Conservation (phyloP, 1,139 yeast genomes). For the Waltiozyma sp. region DNA sequence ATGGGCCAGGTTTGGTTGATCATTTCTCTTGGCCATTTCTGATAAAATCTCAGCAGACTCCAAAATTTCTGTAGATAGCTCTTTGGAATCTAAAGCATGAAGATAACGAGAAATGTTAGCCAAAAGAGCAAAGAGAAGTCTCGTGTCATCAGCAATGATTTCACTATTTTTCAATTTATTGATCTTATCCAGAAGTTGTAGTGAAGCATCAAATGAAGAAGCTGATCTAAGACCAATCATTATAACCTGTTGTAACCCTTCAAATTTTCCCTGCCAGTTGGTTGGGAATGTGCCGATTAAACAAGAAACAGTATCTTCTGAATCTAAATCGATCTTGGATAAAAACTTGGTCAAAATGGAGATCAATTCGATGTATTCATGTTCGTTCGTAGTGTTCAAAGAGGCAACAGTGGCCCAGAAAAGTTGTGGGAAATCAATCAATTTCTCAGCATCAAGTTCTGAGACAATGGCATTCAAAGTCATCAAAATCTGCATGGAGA, state of each 20-base stretch:
- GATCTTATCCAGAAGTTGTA: conserved; percentile 63
- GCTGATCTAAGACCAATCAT: conserved; percentile 78
- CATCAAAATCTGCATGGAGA: conserved; percentile 95
- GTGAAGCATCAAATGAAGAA: conserved; percentile 67
- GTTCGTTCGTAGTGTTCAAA: conserved; percentile 80
- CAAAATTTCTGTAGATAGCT: conserved; percentile 39
- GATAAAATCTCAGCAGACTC: conserved; percentile 51
- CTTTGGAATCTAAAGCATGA: conserved; percentile 58
- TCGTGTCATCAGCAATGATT: conserved; percentile 61
- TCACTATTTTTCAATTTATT: conserved; percentile 61
- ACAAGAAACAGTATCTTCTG: conserved; percentile 78
- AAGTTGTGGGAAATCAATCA: conserved; percentile 82
- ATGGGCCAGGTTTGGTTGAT: conserved; percentile 53
- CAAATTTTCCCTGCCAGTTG: conserved; percentile 91
- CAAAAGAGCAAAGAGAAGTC: conserved; percentile 61
- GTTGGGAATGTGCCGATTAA: conserved; percentile 83
- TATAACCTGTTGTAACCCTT: conserved; percentile 73
- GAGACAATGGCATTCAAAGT: conserved; percentile 88
- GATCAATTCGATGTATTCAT: conserved; percentile 80
- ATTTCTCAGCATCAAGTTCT: conserved; percentile 63
- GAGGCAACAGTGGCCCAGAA: conserved; percentile 97
- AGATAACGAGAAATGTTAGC: conserved; percentile 78
- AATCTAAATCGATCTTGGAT: conserved; percentile 76
- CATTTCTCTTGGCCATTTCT: conserved; percentile 46
- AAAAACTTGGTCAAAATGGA: conserved; percentile 75